Conservation (phyloP, 345 rosid species). For the Rhodamnia rubescens region DNA sequence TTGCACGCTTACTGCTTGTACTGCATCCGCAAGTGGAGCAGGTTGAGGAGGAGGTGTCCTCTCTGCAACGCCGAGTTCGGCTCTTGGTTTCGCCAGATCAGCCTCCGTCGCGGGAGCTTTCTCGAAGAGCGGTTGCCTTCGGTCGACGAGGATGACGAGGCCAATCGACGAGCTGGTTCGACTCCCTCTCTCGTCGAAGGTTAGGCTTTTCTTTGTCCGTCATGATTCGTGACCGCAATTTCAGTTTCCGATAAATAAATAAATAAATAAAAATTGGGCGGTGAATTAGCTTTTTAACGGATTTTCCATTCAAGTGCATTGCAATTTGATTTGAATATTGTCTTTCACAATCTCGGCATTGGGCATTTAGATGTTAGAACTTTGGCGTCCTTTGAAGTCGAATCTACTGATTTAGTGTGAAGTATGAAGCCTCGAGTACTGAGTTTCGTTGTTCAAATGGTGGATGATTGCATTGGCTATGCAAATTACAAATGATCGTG, state of each 20-base stretch:
- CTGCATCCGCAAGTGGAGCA: slow-evolving; percentile 58
- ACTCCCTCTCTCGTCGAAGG: slow-evolving; percentile 21
- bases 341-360: background rate
- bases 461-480: background rate
- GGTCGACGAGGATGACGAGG: slow-evolving; percentile 6
- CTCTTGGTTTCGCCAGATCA: slow-evolving; percentile 41
- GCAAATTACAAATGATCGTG: background rate
- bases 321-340: background rate
- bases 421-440: background rate
- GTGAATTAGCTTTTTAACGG: background rate
- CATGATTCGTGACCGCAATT: background rate
- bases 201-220: slow-evolving; percentile 16
- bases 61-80: slow-evolving; percentile 55
- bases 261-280: background rate
- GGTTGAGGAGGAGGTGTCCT: slow-evolving; percentile 53
- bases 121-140: slow-evolving; percentile 23
- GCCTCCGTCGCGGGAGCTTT: slow-evolving; percentile 20
- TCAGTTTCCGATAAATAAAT: background rate
- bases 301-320: background rate
- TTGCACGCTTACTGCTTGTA: slow-evolving; percentile 46
- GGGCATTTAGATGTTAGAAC: background rate
- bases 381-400: background rate
- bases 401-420: background rate
- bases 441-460: background rate
- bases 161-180: background rate